Evolutionary conservation across 2,329 filamentous ascomycete genomes (phyloP), one percentile per base, ranked within the genome.

Genomic region (Didymella glomerata): DNA sequence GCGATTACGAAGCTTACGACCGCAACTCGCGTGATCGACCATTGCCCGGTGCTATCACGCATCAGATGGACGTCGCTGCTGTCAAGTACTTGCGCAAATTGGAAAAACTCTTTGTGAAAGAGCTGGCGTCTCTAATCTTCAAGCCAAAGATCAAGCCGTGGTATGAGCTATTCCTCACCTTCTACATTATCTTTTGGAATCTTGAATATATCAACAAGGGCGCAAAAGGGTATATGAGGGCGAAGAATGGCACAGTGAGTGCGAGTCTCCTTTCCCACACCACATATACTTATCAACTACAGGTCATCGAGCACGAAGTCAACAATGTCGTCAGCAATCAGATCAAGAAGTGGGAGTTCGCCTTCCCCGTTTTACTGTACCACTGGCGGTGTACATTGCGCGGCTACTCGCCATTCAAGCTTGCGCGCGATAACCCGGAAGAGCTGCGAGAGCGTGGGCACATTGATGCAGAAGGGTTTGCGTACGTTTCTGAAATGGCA

Each of bases 51-150:
- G 71, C 71, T 14, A 76, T 77, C 11, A 72, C 64, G 24, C 73
- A 77, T 40, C 73, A 76, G 51, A 72, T 76, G 63, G 75, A 77
- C 44, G 75, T 77, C 32, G 74, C 72, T 18, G 68, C 75, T 20
- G 62, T 76, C 20, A 75, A 75, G 30, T 71, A 69, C 30, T 58
- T 75, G 8, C 66, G 70, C 41, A 70, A 72, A 24, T 28, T 75
- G 24, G 72, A 77, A 30, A 70, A 69, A 38, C 38, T 66, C 1
- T 73, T 69, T 45, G 61, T 71, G 10, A 76, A 76, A 50, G 63
- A 71, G 46, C 58, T 77, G 11, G 62, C 64, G 9, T 54, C 64
- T 14, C 55, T 64, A n/a, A 73, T 77, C 22, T 76, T 75, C 63
- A 69, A 69, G 28, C 63, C 69, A 3, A 70, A 67, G 28, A 72